Evolutionary conservation across 2,329 filamentous ascomycete species (phyloP), one percentile per base, ranked within the genome.

Genomic region (Fusarium fracticaudum): DNA sequence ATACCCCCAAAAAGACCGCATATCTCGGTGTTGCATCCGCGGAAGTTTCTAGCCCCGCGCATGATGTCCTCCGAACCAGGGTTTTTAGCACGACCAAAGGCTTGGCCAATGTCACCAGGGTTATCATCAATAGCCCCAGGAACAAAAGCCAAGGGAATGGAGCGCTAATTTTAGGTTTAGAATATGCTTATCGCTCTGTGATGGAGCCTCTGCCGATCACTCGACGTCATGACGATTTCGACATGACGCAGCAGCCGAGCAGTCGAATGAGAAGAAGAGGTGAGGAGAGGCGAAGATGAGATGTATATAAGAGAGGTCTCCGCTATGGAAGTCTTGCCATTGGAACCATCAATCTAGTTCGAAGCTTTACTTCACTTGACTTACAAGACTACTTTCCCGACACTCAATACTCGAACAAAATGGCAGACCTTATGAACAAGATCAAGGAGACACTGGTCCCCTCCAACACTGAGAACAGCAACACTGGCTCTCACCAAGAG

Each of bases 381-480:
- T 17, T 11, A 8, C 8, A 53, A 18, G 5, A 47, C 14, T n/a
- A 35, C 18, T 22, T 24, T n/a, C 2, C 8, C 31, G n/a, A 64
- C 15, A 15, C 15, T 17, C 8, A 22, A 17, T 5, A n/a, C 9
- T 0, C 1, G 5, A 18, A 18, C 45, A 72, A 29, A 47, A 76
- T 76, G 74, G 64, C 68, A 4, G 63, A 75, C 18, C 64, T 76
- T 11, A n/a, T 76, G 33, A 64, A 66, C 45, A 76, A 76, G 57
- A 64, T 76, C 40, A 76, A 76, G 62, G 73, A 76, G 64, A 76
- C 74, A 4, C 50, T 76, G 0, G 48, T 47, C 13, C 69, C 67
- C 6, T 59, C 60, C 7, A 69, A 26, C n/a, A 60, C 55, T 15
- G 63, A 70, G 53, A 48, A 44, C 29, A 48, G n/a, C 4, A 29